Evolutionary conservation across 441 rosid species (phyloP), one percentile per base, ranked within the genome.

Genomic region (Viola pubescens): DNA sequence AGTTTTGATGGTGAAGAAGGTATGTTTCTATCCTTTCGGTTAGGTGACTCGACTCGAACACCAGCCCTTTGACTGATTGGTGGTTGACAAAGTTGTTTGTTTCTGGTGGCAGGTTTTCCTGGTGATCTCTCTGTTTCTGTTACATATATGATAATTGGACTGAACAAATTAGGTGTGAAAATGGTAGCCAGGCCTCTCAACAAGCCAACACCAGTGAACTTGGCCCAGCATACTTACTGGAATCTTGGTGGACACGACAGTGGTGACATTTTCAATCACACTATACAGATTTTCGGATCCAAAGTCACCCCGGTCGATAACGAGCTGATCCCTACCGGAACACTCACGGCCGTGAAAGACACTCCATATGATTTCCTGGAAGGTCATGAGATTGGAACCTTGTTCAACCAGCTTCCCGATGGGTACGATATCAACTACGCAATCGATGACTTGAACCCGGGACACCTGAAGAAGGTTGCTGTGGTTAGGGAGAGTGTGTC

Each of bases 391-490:
- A 84, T 86, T 7, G 83, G 84, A 0, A 69, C 75, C 71, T 70
- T 45, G 67, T 45, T 86, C 45, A 60, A 71, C 3, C 74, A 86
- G 52, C 47, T 84, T 6, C 72, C 83, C 3, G 37, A 47, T 5
- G 97, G 96, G 7, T 88, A 88, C 65, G 97, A 88, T 66, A 82
- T 86, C 38, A 91, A 88, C 61, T 83, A 84, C 43, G 85, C 79
- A 7, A 64, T 91, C 1, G 75, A 91, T 0, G 59, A 48, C 40
- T 7, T 34, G 0, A 58, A 3, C 7, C 52, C 62, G 4, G 44
- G 69, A 6, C 88, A 79, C 52, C 41, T 82, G 52, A 81, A 73
- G 54, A 86, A 76, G 54, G 75, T 66, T 0, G 92, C 86, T 2
- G 79, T 77, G 19, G 81, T 86, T 13, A 42, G 61, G 13, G 97